Base-by-base conservation (phyloP, 2,329 filamentous ascomycete species). In the Talaromyces sp. region DNA sequence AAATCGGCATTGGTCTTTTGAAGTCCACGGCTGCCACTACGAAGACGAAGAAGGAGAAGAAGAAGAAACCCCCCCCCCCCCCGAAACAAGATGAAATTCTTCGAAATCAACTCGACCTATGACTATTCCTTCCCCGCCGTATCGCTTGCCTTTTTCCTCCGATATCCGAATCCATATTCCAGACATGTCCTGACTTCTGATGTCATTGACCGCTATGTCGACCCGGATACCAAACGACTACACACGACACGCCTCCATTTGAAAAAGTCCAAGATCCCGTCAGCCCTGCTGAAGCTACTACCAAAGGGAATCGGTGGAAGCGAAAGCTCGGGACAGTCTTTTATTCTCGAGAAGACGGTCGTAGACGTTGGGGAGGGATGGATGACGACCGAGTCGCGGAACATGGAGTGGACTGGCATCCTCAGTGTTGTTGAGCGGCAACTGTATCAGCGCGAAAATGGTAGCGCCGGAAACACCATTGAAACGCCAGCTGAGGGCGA, bases 111-210 rank as follows among this genome's bases (percentile, higher is more conserved):
- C 67, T 86, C 85, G 74, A 83, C 79, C 68, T 88, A 88, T 78
- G 81, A 85, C 71, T 88, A 88, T 73, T 82, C 84, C 66, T 88
- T 89, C 74, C 81, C 85, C 64, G 85, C 86, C 69, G 86, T 88
- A 60, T 85, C 85, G 56, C 81, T 89, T 63, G 86, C 86, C 73
- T 89, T 88, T 77, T 88, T 88, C 75, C 82, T 89, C 60, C 86
- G 86, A 68, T 89, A 89, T 69, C 86, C 86, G 1, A 89, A 89
- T 68, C 86, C 86, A 31, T 88, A 87, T 76, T 83, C 83, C 57
- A 83, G 80, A 62, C 86, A 89, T 78, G 86, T 89, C 66, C 78
- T 87, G 66, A 86, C 83, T 57, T 87, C 85, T 68, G 86, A 89
- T 77, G 86, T 87, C 72, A 87, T 89, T 72, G 81, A 84, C 64